These are phyloP conservation scores for Periconia sp. DNA, from an alignment of 2,329 filamentous ascomycete species.

Conservation along the genomic window DNA sequence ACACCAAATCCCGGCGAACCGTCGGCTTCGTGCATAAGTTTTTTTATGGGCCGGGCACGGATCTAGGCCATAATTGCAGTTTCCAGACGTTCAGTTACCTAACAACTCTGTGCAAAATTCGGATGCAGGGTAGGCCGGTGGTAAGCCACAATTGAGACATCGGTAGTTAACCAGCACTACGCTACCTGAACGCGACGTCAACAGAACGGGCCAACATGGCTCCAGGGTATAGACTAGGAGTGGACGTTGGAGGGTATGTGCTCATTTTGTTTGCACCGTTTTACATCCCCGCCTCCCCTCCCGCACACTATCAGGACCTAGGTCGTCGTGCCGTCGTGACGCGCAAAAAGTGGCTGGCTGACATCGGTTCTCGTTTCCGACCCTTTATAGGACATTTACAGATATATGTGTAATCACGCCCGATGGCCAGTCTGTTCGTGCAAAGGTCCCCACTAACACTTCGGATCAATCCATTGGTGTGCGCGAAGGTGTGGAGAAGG, in stretches of 20 bases:
- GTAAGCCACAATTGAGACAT: too few species aligned
- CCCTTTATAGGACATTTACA: conserved; percentile 47
- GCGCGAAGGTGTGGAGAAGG: conserved; percentile 49
- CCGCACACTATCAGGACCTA: background rate
- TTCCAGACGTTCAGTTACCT: background rate
- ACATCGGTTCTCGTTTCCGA: conserved; percentile 6
- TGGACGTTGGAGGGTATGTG: conserved; percentile 39
- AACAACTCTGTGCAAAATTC: background rate
- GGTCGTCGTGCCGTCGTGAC: background rate
- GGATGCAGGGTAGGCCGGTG: too few species aligned
- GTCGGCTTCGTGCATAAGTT: background rate
- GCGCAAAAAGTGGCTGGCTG: background rate
- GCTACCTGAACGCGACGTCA: background rate
- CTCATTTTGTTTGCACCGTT: conserved; percentile 1
- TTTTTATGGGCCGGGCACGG: background rate
- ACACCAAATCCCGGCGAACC: background rate
- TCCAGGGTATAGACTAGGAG: conserved; percentile 34
- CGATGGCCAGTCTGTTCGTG: conserved; percentile 46
- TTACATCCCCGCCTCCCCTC: background rate
- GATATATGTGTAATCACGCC: conserved; percentile 53
- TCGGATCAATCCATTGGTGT: conserved; percentile 53
- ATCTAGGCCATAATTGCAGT: background rate
- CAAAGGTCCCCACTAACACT: conserved; percentile 51
- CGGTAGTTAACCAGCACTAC: background rate
- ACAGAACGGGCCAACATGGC: conserved; percentile 13